Evolutionary conservation across 2,329 filamentous ascomycete species (phyloP), one percentile per base, ranked within the genome.

Genomic region (Colletotrichum gloeosporioides): DNA sequence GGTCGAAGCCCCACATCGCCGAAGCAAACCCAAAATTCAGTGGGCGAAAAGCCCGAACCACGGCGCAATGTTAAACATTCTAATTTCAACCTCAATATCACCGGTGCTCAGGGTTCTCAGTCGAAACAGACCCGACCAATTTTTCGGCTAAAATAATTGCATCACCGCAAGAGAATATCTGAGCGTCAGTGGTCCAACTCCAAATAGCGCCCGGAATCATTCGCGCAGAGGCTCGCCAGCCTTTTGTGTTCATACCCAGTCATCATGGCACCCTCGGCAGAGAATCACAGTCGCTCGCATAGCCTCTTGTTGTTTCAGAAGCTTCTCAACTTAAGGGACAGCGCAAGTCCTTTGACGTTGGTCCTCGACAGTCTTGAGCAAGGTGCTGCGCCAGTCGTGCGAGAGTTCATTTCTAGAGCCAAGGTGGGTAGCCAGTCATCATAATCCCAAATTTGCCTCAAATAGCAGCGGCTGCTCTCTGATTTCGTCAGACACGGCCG

Each of bases 321-420:
- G 82, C 88, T 98, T 3, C 89, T 98, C 78, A 95, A 93, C 81
- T 88, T 95, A 72, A 91, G 95, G 77, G 94, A 97, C 84, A 92
- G 92, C 73, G 92, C 94, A 16, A 98, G 95, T 65, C 96, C 96
- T 4, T 92, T 99, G 81, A 98, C 96, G 0, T 88, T 99, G 31
- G 86, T 98, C 4, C 89, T 98, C 73, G 96, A 99, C 84, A 95
- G 90, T 39, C 88, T 98, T 34, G 95, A 98, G 85, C 96, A 98
- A 85, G 92, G 93, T 31, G 95, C 93, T 8, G 89, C 88, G 34
- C 93, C 93, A 1, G 86, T 98, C 6, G 78, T 96, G 3, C 86
- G 88, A 22, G 96, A 98, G 84, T 95, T 96, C 84, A 91, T 95
- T 70, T 88, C 89, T 63, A 90, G 96, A 80, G 95, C 94, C 71